Conservation (phyloP, 352 stramenopile species). For the Globisporangium megalacanthum region DNA sequence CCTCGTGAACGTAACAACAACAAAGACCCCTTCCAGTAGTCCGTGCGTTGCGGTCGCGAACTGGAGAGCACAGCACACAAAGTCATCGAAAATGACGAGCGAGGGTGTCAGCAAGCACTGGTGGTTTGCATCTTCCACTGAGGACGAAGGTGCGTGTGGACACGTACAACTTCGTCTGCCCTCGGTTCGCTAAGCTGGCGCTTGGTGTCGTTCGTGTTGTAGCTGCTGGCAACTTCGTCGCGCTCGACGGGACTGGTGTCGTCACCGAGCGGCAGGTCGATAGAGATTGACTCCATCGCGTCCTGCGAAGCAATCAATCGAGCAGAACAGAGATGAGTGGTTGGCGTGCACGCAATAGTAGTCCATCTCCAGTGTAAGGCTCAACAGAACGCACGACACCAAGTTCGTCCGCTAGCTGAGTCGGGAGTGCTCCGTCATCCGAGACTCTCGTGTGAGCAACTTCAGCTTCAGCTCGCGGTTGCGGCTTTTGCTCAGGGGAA, state of each 20-base stretch:
- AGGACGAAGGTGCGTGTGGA: no score
- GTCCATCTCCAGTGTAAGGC: no score
- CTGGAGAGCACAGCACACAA: not conserved
- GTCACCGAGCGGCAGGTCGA: not conserved
- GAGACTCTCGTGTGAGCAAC: no score
- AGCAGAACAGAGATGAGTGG: no score
- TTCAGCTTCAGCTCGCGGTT: no score
- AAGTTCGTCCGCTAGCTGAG: no score
- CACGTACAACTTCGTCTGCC: not conserved
- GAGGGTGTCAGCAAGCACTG: not conserved
- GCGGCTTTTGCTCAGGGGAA: no score
- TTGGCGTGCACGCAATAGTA: no score
- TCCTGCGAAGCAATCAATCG: no score
- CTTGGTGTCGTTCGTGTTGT: not conserved
- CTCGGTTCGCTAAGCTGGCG: not conserved
- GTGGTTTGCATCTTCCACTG: not conserved
- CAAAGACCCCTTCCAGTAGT: conserved; percentile 9
- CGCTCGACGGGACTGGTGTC: not conserved
- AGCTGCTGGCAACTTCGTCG: not conserved
- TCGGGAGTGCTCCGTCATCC: no score
- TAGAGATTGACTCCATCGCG: no score
- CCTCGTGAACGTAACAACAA: not conserved
- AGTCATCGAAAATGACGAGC: not conserved
- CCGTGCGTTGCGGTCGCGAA: conserved; percentile 2
- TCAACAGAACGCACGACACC: no score